A percentile compares a stretch with the other conserved stretches of the same genome.
Evolutionary conservation across 2,329 filamentous ascomycete species (phyloP).

Genomic region (Fusarium bactridioides): DNA sequence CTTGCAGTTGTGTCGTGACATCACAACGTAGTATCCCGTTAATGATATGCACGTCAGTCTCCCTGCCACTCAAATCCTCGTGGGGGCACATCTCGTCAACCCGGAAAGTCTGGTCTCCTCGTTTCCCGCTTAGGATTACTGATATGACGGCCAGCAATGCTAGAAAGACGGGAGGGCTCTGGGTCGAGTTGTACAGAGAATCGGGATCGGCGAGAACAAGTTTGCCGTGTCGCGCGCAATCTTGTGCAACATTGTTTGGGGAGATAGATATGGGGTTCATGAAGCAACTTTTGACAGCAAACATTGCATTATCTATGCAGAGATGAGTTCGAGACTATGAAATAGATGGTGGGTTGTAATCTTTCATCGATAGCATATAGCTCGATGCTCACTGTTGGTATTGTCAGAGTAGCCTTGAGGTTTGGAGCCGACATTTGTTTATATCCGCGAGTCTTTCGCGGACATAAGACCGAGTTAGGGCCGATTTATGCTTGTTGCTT

Average conservation of each 20-base stretch:
- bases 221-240: conserved; percentile 70
- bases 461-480: neutral
- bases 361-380: neutral
- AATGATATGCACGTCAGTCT: conserved; percentile 76
- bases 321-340: conserved; percentile 73
- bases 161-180: neutral
- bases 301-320: conserved; percentile 71
- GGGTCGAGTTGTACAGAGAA: conserved; percentile 67
- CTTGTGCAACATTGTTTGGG: conserved; percentile 72
- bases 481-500: neutral
- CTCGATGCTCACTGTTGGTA: neutral
- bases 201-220: conserved; percentile 73
- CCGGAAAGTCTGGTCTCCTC: neutral
- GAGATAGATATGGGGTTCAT: conserved; percentile 65
- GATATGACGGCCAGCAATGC: neutral
- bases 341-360: conserved; percentile 57
- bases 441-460: neutral
- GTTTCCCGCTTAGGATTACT: neutral
- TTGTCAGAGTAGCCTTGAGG: neutral
- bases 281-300: conserved; percentile 66
- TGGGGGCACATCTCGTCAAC: conserved; percentile 60
- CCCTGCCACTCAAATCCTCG: conserved; percentile 62
- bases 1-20: conserved; percentile 79
- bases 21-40: conserved; percentile 84
- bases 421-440: neutral